A percentile compares a stretch with the other conserved stretches of the same genome.
phyloP scores from a whole-genome alignment of 306 rosid species.

The Fragaria vesca region DNA sequence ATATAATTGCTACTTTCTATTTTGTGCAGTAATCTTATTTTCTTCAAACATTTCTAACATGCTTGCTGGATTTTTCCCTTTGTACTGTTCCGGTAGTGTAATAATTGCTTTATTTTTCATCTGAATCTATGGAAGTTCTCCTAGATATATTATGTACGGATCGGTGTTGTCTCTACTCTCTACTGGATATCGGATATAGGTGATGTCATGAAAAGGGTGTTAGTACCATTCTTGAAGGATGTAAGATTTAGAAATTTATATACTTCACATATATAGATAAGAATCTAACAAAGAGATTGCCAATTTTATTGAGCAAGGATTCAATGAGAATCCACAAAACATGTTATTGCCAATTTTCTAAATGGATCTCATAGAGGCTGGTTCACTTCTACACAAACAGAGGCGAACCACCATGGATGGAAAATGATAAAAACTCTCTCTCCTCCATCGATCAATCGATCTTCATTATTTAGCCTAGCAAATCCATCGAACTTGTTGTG shows the following conservation, averaged over 20 bases:
- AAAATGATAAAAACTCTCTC: constrained; percentile 11
- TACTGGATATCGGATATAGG: neutral
- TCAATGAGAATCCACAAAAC: constrained; percentile 37
- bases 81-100: neutral
- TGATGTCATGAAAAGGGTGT: neutral
- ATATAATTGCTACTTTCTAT: constrained; percentile 18
- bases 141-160: neutral
- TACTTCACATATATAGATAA: neutral
- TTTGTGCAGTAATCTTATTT: neutral
- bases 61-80: neutral
- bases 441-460: constrained; percentile 14
- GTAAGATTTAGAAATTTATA: neutral
- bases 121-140: neutral
- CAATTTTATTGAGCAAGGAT: constrained; percentile 16
- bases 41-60: neutral
- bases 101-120: neutral
- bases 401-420: constrained; percentile 21
- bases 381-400: constrained; percentile 34
- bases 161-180: neutral
- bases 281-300: neutral
- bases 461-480: constrained; percentile 35
- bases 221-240: neutral
- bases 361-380: constrained; percentile 36
- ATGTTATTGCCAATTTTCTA: constrained; percentile 40
- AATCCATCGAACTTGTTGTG: constrained; percentile 46